Conservation (phyloP, 2,329 filamentous ascomycete genomes). For the Parastagonospora avenae region DNA sequence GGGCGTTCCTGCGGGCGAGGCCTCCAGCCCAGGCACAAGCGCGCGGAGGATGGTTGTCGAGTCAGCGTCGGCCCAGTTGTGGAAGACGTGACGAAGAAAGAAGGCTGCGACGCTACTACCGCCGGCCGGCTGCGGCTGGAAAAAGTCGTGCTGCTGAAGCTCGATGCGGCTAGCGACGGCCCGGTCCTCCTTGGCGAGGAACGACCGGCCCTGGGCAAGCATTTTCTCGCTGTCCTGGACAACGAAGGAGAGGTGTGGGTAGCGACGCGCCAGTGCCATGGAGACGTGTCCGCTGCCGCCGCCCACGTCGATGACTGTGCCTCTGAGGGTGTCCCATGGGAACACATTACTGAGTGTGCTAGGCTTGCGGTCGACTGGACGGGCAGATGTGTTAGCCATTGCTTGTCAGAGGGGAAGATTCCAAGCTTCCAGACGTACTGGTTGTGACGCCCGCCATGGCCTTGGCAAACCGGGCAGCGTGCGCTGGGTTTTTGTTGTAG, state of each 20-base stretch:
- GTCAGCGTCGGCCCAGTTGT: slow-evolving; percentile 49
- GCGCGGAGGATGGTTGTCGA: slow-evolving; percentile 43
- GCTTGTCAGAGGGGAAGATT: neutral
- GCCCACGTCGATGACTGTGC: slow-evolving; percentile 39
- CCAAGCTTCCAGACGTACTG: slow-evolving; percentile 7
- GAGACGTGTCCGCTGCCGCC: slow-evolving; percentile 32
- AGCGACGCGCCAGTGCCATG: slow-evolving; percentile 18
- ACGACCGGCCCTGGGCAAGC: too few relatives aligned
- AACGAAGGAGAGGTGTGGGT: slow-evolving; percentile 18
- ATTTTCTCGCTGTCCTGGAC: slow-evolving; percentile 24
- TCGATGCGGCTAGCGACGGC: slow-evolving; percentile 13
- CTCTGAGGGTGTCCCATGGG: slow-evolving; percentile 29
- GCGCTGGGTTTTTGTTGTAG: slow-evolving; percentile 30
- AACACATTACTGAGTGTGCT: slow-evolving; percentile 29
- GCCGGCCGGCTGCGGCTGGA: slow-evolving; percentile 21
- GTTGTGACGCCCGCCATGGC: slow-evolving; percentile 36
- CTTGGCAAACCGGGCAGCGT: slow-evolving; percentile 33
- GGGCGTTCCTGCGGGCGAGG: slow-evolving; percentile 25
- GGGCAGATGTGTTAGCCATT: too few relatives aligned
- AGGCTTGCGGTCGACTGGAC: slow-evolving; percentile 30
- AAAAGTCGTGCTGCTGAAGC: slow-evolving; percentile 27
- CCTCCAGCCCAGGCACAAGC: slow-evolving; percentile 42
- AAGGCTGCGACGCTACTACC: slow-evolving; percentile 44
- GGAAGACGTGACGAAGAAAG: slow-evolving; percentile 49
- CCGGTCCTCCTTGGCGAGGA: too few relatives aligned